A percentile compares a stretch with the other conserved stretches of the same genome.
Conservation (phyloP, 2,329 filamentous ascomycete genomes). For the Magnaporthiopsis rhizophila region DNA sequence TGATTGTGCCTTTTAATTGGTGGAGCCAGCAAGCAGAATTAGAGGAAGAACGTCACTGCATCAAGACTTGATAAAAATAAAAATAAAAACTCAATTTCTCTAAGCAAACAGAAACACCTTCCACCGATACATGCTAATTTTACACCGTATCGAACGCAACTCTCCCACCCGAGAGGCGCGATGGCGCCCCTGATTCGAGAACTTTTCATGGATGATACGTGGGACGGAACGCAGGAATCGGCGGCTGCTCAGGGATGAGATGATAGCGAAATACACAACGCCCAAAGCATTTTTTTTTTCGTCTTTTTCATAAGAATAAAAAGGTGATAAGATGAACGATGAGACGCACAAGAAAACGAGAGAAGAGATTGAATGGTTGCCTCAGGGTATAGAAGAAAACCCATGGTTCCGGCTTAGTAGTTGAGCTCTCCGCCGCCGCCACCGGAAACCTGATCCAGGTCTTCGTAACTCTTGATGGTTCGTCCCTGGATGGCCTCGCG, state of each 20-base stretch:
- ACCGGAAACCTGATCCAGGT: constrained; percentile 77
- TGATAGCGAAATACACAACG: not conserved
- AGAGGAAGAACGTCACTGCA: not conserved
- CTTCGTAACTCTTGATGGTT: constrained; percentile 94
- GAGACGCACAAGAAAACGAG: not conserved
- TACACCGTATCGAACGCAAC: not conserved
- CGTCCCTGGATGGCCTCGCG: constrained; percentile 87
- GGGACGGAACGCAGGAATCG: not conserved
- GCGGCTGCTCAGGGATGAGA: not conserved
- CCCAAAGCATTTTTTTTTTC: too few species aligned
- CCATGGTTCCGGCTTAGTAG: constrained; percentile 47
- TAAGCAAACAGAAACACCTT: not conserved
- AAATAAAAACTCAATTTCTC: not conserved
- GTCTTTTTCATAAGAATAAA: not conserved
- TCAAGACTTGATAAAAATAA: not conserved
- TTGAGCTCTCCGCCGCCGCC: constrained; percentile 78
- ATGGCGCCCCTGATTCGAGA: not conserved
- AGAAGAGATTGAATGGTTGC: not conserved
- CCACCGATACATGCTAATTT: not conserved
- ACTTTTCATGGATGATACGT: not conserved
- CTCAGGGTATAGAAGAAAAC: not conserved
- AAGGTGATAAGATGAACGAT: not conserved
- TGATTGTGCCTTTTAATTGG: not conserved
- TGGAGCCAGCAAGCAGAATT: not conserved
- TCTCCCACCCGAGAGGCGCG: not conserved